Conservation (phyloP, 2,329 filamentous ascomycete species). For the Alternaria panax region DNA sequence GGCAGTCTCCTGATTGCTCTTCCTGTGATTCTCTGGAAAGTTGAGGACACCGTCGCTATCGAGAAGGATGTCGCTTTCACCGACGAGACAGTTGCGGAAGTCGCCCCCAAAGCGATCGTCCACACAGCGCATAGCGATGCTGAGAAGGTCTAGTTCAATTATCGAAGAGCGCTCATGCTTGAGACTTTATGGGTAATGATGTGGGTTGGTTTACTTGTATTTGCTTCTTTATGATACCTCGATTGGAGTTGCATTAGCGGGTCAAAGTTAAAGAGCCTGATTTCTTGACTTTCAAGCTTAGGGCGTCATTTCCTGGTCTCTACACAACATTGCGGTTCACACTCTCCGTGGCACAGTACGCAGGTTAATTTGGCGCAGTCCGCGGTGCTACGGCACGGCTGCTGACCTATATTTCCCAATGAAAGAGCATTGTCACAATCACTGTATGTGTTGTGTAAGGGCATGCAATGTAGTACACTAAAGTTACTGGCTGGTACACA, state of each 20-base stretch:
- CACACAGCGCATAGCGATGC: conserved; percentile 22
- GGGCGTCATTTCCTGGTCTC: conserved; percentile 26
- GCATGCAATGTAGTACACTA: conserved; percentile 15
- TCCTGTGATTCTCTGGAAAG: conserved; percentile 79
- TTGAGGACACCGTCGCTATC: conserved; percentile 80
- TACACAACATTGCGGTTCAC: conserved; percentile 28
- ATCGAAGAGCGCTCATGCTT: conserved; percentile 11
- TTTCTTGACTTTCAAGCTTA: conserved; percentile 18
- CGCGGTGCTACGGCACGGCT: background rate
- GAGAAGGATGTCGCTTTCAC: conserved; percentile 86
- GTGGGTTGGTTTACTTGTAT: conserved; percentile 15
- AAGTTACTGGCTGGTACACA: conserved; percentile 9
- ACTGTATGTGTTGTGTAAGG: background rate
- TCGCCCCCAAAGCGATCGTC: conserved; percentile 52
- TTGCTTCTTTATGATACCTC: conserved; percentile 32
- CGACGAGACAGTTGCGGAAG: conserved; percentile 80
- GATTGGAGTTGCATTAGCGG: conserved; percentile 19
- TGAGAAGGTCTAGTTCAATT: conserved; percentile 39
- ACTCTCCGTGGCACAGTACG: conserved; percentile 20
- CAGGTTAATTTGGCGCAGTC: background rate
- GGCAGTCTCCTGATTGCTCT: conserved; percentile 78
- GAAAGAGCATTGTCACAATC: background rate
- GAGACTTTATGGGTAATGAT: conserved; percentile 16
- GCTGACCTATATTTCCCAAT: background rate
- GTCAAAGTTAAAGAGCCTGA: conserved; percentile 30